Percentiles rank a stretch among this genome's conserved stretches.
Evolutionary conservation across 495 filamentous ascomycete species (phyloP).

Genomic region (Gamarada debralockiae): DNA sequence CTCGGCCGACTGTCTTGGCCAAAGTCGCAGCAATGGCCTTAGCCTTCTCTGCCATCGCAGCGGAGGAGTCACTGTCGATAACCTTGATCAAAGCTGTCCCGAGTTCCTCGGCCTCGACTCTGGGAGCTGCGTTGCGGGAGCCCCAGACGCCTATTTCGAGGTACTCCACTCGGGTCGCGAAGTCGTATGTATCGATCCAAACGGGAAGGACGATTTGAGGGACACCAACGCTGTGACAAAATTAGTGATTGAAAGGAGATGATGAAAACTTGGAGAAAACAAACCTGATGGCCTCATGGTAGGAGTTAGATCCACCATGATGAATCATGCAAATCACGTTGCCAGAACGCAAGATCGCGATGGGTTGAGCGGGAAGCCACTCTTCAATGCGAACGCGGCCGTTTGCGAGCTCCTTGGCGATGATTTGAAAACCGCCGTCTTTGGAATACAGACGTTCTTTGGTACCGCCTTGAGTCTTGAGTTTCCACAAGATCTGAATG

Average conservation of each 20-base stretch:
- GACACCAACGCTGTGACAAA: slow-evolving; percentile 36
- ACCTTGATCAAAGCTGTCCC: slow-evolving; percentile 21
- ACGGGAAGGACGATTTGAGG: slow-evolving; percentile 47
- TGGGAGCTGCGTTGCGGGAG: slow-evolving; percentile 29
- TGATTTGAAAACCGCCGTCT: slow-evolving; percentile 10
- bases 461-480: slow-evolving; percentile 26
- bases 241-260: neutral
- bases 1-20: neutral
- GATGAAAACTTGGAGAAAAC: slow-evolving; percentile 7
- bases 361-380: slow-evolving; percentile 46
- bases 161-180: slow-evolving; percentile 43
- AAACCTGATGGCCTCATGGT: slow-evolving; percentile 48
- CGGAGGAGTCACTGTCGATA: neutral
- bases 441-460: slow-evolving; percentile 20
- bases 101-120: slow-evolving; percentile 23
- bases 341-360: slow-evolving; percentile 41
- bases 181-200: slow-evolving; percentile 49
- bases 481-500: slow-evolving; percentile 47
- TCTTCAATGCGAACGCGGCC: slow-evolving; percentile 33
- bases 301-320: slow-evolving; percentile 52
- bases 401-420: slow-evolving; percentile 16
- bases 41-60: slow-evolving; percentile 10
- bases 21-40: neutral
- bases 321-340: slow-evolving; percentile 45
- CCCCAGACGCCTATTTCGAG: slow-evolving; percentile 47